Base-by-base conservation (phyloP, 73 alveolate species). In the Effrenium voratum region DNA sequence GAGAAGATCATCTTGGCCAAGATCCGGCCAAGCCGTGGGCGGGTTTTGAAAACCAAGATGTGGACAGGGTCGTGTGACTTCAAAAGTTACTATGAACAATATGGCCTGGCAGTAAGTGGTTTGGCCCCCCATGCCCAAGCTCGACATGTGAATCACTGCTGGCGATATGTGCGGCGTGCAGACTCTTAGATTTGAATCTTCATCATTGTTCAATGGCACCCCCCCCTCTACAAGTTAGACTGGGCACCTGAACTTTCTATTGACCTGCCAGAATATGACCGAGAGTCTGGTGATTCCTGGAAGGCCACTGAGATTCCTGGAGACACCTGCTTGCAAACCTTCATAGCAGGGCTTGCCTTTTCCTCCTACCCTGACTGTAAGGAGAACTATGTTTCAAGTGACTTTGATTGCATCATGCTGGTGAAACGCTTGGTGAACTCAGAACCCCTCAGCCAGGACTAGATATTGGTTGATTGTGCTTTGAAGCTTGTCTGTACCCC, bases 81-180 rank as follows among this genome's bases (percentile, higher is more conserved):
- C 68, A 79, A 79, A 41, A 41, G 30, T 24, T 43, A 24, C 68
- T 79, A 0, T 3, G 90, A 79, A 3, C 63, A 44, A 22, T 32
- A n/a, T 13, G 68, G 68, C 6, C 0, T 79, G 16, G 1, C 10
- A 2, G 16, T 41, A 16, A 15, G 43, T 24, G 90, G 90, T 3
- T 28, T 79, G 68, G 90, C 44, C 44, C 90, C 90, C 41, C 41
- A 79, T 79, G 68, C 90, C 22, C 63, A 28, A 4, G 90, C 45
- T 40, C 12, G 44, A 0, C 43, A 79, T 43, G 90, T 79, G 68
- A 79, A 79, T 41, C 90, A 79, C 1, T 79, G 59, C 5, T 79
- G 90, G 90, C 40, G 90, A 24, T 79, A 43, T n/a, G 41, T 45
- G 5, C 41, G 68, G 2, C 41, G 90, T 3, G 16, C 40, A 5